Evolutionary conservation across 1,284 basidiomycete species (phyloP).

Genomic region (Malassezia globosa): DNA sequence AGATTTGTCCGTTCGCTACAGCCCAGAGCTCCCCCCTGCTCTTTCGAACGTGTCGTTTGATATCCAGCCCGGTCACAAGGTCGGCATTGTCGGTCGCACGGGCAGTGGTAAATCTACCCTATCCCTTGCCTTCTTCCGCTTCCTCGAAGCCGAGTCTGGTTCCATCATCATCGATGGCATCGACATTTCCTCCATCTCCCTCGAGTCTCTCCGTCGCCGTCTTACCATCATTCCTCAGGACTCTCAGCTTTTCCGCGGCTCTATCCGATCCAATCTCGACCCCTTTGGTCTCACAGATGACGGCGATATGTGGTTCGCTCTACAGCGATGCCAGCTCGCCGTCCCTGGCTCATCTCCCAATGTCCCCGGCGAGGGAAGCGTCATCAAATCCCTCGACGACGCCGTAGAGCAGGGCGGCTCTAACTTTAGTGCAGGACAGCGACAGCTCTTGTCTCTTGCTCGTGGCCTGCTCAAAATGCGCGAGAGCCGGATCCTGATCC

Average conservation of each 20-base stretch:
- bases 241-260: constrained; percentile 49
- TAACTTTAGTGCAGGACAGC: constrained; percentile 52
- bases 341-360: constrained; percentile 8
- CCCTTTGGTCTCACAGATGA: constrained; percentile 66
- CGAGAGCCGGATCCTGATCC: constrained; percentile 51
- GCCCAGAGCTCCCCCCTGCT: constrained; percentile 42
- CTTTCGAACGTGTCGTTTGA: constrained; percentile 38
- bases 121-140: constrained; percentile 86
- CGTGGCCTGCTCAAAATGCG: constrained; percentile 52
- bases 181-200: constrained; percentile 73
- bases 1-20: constrained; percentile 43
- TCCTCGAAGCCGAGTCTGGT: constrained; percentile 70
- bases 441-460: constrained; percentile 53
- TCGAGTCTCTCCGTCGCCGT: constrained; percentile 70
- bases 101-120: constrained; percentile 78
- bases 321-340: constrained; percentile 50
- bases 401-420: constrained; percentile 51
- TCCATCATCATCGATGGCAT: constrained; percentile 75
- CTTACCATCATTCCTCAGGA: constrained; percentile 85
- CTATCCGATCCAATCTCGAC: constrained; percentile 47
- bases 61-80: constrained; percentile 41
- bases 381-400: constrained; percentile 51
- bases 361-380: constrained; percentile 45
- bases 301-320: constrained; percentile 53
- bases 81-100: constrained; percentile 54